phyloP scores from a whole-genome alignment of 164 flowering plant genomes.

The Umbilicus rupestris region DNA sequence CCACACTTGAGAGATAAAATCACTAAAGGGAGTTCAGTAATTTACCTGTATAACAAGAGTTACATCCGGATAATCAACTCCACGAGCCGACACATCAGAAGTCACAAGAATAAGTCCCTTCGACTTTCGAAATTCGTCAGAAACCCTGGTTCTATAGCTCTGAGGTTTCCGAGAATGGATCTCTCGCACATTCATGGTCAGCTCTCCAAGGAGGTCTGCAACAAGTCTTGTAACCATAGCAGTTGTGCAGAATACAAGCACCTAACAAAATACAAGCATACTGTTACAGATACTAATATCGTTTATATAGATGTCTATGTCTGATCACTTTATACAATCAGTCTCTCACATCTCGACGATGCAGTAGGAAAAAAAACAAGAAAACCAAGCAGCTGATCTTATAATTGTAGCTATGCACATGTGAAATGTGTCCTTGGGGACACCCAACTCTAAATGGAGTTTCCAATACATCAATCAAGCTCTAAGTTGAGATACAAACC shows the following conservation, averaged over 20 bases:
- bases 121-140: conserved; percentile 96
- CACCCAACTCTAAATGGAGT: background rate
- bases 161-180: conserved; percentile 96
- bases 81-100: conserved; percentile 99
- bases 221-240: conserved; percentile 90
- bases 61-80: conserved; percentile 99
- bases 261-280: conserved; percentile 31
- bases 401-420: background rate
- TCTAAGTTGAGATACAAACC: conserved; percentile 30
- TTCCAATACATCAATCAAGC: background rate
- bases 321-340: background rate
- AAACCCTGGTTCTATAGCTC: conserved; percentile 81
- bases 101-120: conserved; percentile 95
- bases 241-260: conserved; percentile 93
- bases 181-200: conserved; percentile 80
- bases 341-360: background rate
- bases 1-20: too few species aligned
- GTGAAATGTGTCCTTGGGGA: background rate
- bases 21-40: background rate
- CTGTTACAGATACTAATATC: background rate
- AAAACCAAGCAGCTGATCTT: conserved; percentile 8
- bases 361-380: background rate
- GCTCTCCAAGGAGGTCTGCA: conserved; percentile 72
- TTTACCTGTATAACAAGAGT: conserved; percentile 94
- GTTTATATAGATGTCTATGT: background rate